These are phyloP conservation scores for Xylaria sp. DNA, from an alignment of 2,329 filamentous ascomycete genomes.

Conservation along the genomic window DNA sequence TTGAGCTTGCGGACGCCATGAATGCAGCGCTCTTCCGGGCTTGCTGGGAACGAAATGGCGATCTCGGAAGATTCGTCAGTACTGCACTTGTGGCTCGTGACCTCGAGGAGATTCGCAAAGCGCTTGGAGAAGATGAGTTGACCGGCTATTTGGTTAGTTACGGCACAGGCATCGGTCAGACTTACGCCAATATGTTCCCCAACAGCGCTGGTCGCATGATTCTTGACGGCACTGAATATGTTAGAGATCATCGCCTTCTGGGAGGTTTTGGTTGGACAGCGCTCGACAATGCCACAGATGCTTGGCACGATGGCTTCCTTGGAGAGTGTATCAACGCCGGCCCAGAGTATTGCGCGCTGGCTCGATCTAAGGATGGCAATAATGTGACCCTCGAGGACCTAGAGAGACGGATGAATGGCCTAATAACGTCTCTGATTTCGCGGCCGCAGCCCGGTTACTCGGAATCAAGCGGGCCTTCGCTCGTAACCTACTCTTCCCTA, in stretches of 20 bases:
- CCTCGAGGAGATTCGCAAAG: slow-evolving; percentile 59
- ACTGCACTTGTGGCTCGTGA: slow-evolving; percentile 61
- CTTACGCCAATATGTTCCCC: slow-evolving; percentile 62
- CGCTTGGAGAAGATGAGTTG: slow-evolving; percentile 57
- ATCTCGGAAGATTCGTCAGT: slow-evolving; percentile 58
- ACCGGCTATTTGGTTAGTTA: slow-evolving; percentile 63
- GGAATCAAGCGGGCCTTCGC: slow-evolving; percentile 52
- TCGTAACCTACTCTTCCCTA: slow-evolving; percentile 59
- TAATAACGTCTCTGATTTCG: slow-evolving; percentile 53
- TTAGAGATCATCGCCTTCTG: slow-evolving; percentile 57
- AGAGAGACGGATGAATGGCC: slow-evolving; percentile 52
- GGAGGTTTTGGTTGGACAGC: slow-evolving; percentile 60
- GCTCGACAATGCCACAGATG: slow-evolving; percentile 60
- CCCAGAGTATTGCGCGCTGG: slow-evolving; percentile 57
- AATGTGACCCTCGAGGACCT: slow-evolving; percentile 52
- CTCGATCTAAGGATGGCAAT: slow-evolving; percentile 47
- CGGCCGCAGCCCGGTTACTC: slow-evolving; percentile 55
- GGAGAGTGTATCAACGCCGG: slow-evolving; percentile 62
- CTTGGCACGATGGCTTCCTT: slow-evolving; percentile 61
- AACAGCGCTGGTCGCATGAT: slow-evolving; percentile 59
- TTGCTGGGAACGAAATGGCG: slow-evolving; percentile 56
- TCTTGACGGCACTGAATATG: slow-evolving; percentile 61
- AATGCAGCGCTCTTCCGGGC: slow-evolving; percentile 57
- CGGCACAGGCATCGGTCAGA: slow-evolving; percentile 63
- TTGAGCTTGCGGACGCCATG: slow-evolving; percentile 58